Evolutionary conservation across 2,329 filamentous ascomycete genomes (phyloP), one percentile per base, ranked within the genome.

Genomic region (Incumbomyces lentus): DNA sequence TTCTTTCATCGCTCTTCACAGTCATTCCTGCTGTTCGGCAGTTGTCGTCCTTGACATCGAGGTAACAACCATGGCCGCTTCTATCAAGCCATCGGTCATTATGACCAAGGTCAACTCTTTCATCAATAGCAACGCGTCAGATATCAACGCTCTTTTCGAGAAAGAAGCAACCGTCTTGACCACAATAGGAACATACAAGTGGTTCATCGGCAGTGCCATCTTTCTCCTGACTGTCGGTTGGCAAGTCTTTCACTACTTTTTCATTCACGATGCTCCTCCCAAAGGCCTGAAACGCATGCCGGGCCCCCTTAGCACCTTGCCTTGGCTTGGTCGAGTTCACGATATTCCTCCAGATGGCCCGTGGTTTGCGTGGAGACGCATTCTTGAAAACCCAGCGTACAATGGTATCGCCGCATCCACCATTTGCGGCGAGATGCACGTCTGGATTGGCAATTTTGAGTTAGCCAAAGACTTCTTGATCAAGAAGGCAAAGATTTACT

Each of bases 161-260:
- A 51, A 53, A 31, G 47, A 54, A 11, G 49, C 54, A 37, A 47
- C 40, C 22, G 55, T 52, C 7, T 46, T 53, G 33, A 52, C 50
- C 31, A 52, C 49, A 44, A 54, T 57, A 41, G 52, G 52, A 3
- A 55, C 52, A 43, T 54, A 57, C 55, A 57, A 57, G 39, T 57
- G 55, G 55, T 53, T 55, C 49, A 57, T 57, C 44, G 55, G 55
- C 18, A 57, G 49, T 16, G 49, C 41, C 37, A 54, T 57, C 44
- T 57, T 57, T 40, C 39, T 53, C 36, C 50, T 57, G 11, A 52
- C 55, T 10, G 49, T 52, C 29, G 34, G 48, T 6, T 52, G 55
- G 33, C 55, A 55, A 39, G 33, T 55, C 29, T 51, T 98, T 46
- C 52, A 51, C 37, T 57, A 57, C 47, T 49, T 49, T 19, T 46